phyloP scores from a whole-genome alignment of 148 eudicot species.

The Rhododendron vialii region DNA sequence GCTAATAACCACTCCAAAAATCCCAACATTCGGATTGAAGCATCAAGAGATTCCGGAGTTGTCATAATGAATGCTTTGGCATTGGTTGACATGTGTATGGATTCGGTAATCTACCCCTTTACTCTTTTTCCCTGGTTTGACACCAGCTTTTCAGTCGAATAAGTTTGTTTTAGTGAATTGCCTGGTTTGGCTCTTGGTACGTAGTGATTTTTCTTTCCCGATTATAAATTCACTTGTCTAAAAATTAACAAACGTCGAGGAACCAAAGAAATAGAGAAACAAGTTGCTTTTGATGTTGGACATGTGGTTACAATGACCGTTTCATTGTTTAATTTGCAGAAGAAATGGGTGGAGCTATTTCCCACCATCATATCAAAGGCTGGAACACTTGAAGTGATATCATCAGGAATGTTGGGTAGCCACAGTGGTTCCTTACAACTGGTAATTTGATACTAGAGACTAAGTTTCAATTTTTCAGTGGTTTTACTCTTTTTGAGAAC shows the following conservation, averaged over 20 bases:
- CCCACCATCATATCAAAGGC: slow-evolving; percentile 57
- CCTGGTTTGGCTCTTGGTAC: background rate
- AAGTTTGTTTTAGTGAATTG: background rate
- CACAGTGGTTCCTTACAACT: slow-evolving; percentile 54
- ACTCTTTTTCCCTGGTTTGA: background rate
- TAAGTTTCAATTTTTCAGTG: background rate
- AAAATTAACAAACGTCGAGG: background rate
- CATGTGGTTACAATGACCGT: background rate
- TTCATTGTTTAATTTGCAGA: slow-evolving; percentile 26
- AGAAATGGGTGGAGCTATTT: slow-evolving; percentile 54
- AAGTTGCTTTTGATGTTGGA: background rate
- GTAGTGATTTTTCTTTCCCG: background rate
- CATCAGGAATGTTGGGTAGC: slow-evolving; percentile 46
- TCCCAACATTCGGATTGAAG: slow-evolving; percentile 40
- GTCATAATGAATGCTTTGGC: slow-evolving; percentile 46
- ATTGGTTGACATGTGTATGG: slow-evolving; percentile 63
- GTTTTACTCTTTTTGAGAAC: background rate
- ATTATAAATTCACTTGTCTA: background rate
- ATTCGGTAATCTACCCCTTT: slow-evolving; percentile 25
- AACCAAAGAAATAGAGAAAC: background rate
- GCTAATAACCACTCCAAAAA: slow-evolving; percentile 21
- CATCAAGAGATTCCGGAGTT: slow-evolving; percentile 55
- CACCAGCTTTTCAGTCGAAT: background rate
- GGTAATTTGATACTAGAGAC: slow-evolving; percentile 27
- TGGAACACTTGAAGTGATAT: slow-evolving; percentile 38